A percentile compares a stretch with the other conserved stretches of the same genome.
Conservation (phyloP, 2,329 filamentous ascomycete genomes). For the Piedraia hortae region DNA sequence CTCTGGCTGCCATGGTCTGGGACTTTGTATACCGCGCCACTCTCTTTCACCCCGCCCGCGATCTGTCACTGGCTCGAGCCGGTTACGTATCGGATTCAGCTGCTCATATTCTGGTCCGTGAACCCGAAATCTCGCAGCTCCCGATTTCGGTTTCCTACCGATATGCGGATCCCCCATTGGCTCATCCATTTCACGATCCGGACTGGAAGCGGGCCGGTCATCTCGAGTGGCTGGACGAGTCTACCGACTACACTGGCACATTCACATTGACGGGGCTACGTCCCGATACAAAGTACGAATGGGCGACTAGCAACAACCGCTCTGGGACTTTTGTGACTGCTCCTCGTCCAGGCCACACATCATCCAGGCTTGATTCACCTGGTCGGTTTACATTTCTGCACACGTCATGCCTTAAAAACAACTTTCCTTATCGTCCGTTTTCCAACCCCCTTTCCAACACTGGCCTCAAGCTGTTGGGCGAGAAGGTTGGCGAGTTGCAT, state of each 20-base stretch:
- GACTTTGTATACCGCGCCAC: slow-evolving; percentile 57
- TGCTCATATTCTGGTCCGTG: slow-evolving; percentile 59
- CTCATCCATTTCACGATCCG: no score
- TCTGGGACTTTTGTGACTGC: slow-evolving; percentile 57
- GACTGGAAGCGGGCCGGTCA: slow-evolving; percentile 39
- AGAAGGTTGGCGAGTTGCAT: slow-evolving; percentile 40
- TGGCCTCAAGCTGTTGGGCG: slow-evolving; percentile 49
- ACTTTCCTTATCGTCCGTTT: slow-evolving; percentile 69
- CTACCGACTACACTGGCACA: slow-evolving; percentile 57
- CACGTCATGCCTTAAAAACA: slow-evolving; percentile 74
- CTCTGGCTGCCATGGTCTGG: slow-evolving; percentile 38
- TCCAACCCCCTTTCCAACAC: slow-evolving; percentile 59
- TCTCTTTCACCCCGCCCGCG: slow-evolving; percentile 38
- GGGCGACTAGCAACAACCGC: slow-evolving; percentile 64
- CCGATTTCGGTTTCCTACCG: slow-evolving; percentile 44
- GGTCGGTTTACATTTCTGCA: slow-evolving; percentile 72
- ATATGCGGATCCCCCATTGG: slow-evolving; percentile 6
- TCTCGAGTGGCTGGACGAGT: slow-evolving; percentile 37
- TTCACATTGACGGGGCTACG: slow-evolving; percentile 39
- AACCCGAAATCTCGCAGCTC: slow-evolving; percentile 47
- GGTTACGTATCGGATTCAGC: slow-evolving; percentile 62
- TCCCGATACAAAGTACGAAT: slow-evolving; percentile 53
- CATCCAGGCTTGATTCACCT: slow-evolving; percentile 23
- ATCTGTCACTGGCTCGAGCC: slow-evolving; percentile 62
- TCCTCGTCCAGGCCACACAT: slow-evolving; percentile 37